Conservation (phyloP, 1,139 yeast species). For the Debaryomyces fabryi region DNA sequence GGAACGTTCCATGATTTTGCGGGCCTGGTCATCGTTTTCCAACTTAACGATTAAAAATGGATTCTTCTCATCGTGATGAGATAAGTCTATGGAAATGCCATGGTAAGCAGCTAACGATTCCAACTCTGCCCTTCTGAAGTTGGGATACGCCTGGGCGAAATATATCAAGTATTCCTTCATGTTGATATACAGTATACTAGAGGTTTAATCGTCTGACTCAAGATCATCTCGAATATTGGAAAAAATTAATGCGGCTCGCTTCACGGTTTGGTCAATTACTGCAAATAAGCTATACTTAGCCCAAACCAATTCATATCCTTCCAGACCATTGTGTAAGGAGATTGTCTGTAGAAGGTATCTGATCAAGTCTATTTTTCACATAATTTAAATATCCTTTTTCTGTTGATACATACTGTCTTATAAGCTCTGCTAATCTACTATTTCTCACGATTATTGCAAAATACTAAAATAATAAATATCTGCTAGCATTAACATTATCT, state of each 20-base stretch:
- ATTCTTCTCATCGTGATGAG: conserved; percentile 54
- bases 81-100: conserved; percentile 59
- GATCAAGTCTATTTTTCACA: no score
- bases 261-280: background rate
- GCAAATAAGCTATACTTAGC: background rate
- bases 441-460: background rate
- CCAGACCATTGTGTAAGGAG: background rate
- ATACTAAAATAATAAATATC: background rate
- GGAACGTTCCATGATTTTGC: conserved; percentile 62
- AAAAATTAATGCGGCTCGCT: conserved; percentile 8
- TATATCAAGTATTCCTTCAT: conserved; percentile 70
- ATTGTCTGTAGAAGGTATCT: background rate
- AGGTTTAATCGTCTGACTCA: background rate
- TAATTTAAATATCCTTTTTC: no score
- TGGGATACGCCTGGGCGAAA: conserved; percentile 82
- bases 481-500: background rate
- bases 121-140: conserved; percentile 79
- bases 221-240: conserved; percentile 4
- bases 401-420: no score
- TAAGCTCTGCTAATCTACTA: no score
- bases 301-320: background rate
- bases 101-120: conserved; percentile 77
- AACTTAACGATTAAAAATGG: conserved; percentile 78
- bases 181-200: conserved; percentile 3
- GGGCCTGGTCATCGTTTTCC: conserved; percentile 67